Base-by-base conservation (phyloP, 805 yeast species). In the Hanseniaspora lachancei region DNA sequence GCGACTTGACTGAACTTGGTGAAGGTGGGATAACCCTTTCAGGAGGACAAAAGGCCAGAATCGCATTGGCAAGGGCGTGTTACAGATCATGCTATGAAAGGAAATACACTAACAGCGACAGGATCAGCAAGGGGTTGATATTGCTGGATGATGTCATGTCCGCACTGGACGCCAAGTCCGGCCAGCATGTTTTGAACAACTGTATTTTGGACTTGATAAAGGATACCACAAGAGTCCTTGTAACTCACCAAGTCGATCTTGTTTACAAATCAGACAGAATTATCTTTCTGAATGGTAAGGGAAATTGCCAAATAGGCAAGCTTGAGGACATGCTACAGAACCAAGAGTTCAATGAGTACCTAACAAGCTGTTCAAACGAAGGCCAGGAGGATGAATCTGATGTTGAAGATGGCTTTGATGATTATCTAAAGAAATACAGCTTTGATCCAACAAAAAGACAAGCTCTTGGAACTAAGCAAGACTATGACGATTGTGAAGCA, bases 31-130 rank as follows among this genome's bases (percentile, higher is more conserved):
- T 86, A 49, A 85, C 93, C 0, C 69, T 86, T 43, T 83, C 91
- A n/a, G 95, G 95, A 56, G 95, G 95, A 52, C 95, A 86, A 66
- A 86, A 86, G 71, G 91, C 95, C 0, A 77, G 95, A 66, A 77
- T 86, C 54, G 79, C 80, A 63, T 70, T 86, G 58, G 95, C 95
- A 3, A 75, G 95, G 64, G 84, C 91, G 2, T 87, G 84, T 2
- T 86, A 86, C 63, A 78, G 82, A 15, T 70, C 78, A 29, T 75
- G 74, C 21, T 84, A 82, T 57, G 79, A 82, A 18, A 68, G 80
- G 23, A 46, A 39, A 29, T n/a, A 53, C n/a, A 18, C 15, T 12
- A 8, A 44, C 2, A 29, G 10, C 9, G 32, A 27, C 2, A 35
- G 21, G 16, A 4, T 18, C 16, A 40, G 39, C 2, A 18, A 41